Base-by-base conservation (phyloP, 176 grass and related monocot genomes). In the Typha latifolia region DNA sequence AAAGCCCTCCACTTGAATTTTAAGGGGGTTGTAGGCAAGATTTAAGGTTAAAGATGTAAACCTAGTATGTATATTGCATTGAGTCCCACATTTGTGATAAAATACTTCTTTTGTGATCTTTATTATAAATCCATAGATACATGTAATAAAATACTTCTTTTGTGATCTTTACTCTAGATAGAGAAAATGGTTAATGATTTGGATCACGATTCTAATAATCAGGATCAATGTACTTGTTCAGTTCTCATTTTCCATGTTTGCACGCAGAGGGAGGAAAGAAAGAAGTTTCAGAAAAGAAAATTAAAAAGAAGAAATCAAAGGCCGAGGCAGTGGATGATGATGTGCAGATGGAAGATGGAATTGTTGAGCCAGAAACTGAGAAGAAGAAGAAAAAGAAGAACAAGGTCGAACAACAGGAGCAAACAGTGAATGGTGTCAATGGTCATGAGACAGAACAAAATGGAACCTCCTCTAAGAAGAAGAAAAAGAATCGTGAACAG, bases 311-410 rank as follows among this genome's bases (percentile, higher is more conserved):
- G 78, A 84, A 87, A 80, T 70, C 78, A 49, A 84, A 84, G 70
- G 65, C 24, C 47, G 66, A 86, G 59, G 47, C 31, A 49, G 76
- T 79, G 23, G 70, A 43, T 63, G 76, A 82, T 31, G 70, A 43
- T 63, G 84, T 85, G 20, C 72, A 72, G 4, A 99, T 99, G 94
- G 83, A 81, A 23, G 82, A 78, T 69, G 82, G 63, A 18, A 7
- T 47, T 32, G 14, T 27, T 0, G 94, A 97, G 31, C 66, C 67
- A 63, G 78, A 67, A 71, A 87, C 83, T 0, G 80, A 84, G 53
- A 84, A 92, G 72, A 91, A 90, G 66, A 84, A 63, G 34, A 67
- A 81, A 32, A 90, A 91, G 79, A 92, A 92, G 62, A 89, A 90
- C 81, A 96, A 90, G 75, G 68, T 89, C 43, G 86, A 89, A 47